Evolutionary conservation across 1,284 basidiomycete genomes (phyloP), one percentile per base, ranked within the genome.

Genomic region (Lignosus rhinocerotis): DNA sequence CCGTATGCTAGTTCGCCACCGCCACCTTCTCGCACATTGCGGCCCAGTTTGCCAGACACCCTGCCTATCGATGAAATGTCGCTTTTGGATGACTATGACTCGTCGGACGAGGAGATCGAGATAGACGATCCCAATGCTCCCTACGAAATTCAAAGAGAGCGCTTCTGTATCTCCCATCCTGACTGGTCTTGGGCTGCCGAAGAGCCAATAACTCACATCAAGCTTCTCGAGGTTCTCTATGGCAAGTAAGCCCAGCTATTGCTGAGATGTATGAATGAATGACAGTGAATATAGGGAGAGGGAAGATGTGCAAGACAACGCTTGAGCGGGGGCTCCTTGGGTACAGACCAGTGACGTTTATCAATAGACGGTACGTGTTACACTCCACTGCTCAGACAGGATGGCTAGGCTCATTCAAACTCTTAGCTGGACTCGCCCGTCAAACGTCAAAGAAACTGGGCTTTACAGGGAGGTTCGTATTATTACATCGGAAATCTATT

Each of bases 291-390:
- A 2, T 14, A 53, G 52, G 5, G 7, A 43, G 16, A 4, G 45
- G 21, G 14, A 19, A 19, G 31, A 1, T 14, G n/a, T 58, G 81
- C 52, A 78, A 46, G 76, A 77, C 39, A 60, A 60, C 51, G 61
- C 76, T 50, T 68, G 57, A 55, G 52, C 44, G 32, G 42, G 52
- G 55, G 10, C 38, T 32, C 21, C 55, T 62, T 46, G 59, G 67
- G 2, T 66, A 69, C 53, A 70, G 70, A 16, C 65, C 67, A n/a
- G 68, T 83, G 30, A 76, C 71, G 21, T 82, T 80, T 60, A 70
- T 85, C 3, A 78, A 76, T 44, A 80, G 80, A 75, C 73, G 70
- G 82, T 83, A 59, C 66, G 78, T 45, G 6, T 41, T 43, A 11
- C 36, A 39, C 12, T 5, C 31, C 5, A 65, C 41, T 25, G 33